phyloP scores from a whole-genome alignment of 768 basidiomycete species.

The Chlorophyllum brunneum region DNA sequence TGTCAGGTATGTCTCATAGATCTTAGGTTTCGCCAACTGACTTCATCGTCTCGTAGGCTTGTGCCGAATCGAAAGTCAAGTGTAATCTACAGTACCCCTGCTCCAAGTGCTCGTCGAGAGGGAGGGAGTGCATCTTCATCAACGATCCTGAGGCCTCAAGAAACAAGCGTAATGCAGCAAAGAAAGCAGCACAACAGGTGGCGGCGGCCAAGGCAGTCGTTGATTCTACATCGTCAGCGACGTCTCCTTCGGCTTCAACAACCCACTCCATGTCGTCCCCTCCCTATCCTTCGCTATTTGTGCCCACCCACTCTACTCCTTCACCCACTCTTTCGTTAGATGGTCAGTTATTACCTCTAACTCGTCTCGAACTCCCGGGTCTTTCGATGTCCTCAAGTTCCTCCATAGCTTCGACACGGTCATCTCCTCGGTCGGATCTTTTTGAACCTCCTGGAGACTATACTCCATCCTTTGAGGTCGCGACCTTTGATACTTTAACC shows the following conservation, averaged over 20 bases:
- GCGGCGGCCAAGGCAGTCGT: neutral
- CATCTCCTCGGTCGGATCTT: constrained; percentile 36
- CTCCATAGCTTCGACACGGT: constrained; percentile 31
- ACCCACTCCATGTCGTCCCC: constrained; percentile 27
- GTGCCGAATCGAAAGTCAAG: constrained; percentile 74
- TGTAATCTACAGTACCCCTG: constrained; percentile 69
- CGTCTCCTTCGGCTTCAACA: constrained; percentile 11
- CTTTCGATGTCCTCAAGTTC: constrained; percentile 30
- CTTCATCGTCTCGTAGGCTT: constrained; percentile 34
- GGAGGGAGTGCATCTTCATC: constrained; percentile 62
- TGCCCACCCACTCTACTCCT: constrained; percentile 11
- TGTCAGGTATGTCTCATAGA: constrained; percentile 40
- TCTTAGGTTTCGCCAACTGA: constrained; percentile 8
- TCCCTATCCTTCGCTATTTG: constrained; percentile 17
- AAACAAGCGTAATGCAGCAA: constrained; percentile 32
- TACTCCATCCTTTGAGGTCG: constrained; percentile 13
- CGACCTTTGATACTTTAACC: constrained; percentile 25
- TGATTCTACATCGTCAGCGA: constrained; percentile 5
- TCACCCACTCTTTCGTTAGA: constrained; percentile 19
- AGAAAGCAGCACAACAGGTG: constrained; percentile 20
- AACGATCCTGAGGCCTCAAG: constrained; percentile 42
- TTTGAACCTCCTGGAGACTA: constrained; percentile 29
- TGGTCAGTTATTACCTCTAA: constrained; percentile 15
- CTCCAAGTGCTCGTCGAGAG: constrained; percentile 58
- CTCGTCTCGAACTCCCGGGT: constrained; percentile 19